Evolutionary conservation across 352 stramenopile genomes (phyloP).

Genomic region (Globisporangium megalacanthum): DNA sequence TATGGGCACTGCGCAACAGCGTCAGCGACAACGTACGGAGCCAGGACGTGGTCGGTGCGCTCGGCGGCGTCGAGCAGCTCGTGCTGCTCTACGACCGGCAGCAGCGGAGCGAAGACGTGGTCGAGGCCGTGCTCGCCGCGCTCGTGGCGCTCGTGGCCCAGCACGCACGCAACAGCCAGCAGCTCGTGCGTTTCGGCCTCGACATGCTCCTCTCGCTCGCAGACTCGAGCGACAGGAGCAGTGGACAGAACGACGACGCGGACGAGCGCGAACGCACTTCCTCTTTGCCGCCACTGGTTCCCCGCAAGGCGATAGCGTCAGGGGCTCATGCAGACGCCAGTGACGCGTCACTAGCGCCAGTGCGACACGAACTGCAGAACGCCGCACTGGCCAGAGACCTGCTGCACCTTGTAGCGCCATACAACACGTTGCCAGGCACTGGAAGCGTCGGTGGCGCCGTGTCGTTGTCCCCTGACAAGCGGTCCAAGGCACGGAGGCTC

Average conservation of each 20-base stretch:
- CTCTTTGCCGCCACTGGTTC: slow-evolving; percentile 4
- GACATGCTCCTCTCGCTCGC: slow-evolving; percentile 56
- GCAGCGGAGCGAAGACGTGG: slow-evolving; percentile 41
- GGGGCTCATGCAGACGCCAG: no score
- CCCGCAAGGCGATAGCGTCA: slow-evolving; percentile 4
- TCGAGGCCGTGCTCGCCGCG: slow-evolving; percentile 50
- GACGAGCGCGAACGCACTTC: slow-evolving; percentile 18
- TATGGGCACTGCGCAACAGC: slow-evolving; percentile 65
- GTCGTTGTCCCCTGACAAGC: slow-evolving; percentile 14
- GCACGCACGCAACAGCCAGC: slow-evolving; percentile 52
- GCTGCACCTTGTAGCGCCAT: slow-evolving; percentile 50
- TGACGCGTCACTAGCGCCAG: neutral
- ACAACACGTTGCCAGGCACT: slow-evolving; percentile 21
- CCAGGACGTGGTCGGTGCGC: slow-evolving; percentile 51
- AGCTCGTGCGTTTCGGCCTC: slow-evolving; percentile 54
- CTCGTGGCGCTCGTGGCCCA: slow-evolving; percentile 49
- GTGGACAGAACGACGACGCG: slow-evolving; percentile 10
- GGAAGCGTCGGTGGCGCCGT: neutral
- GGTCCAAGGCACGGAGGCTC: slow-evolving; percentile 11
- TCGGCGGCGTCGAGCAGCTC: slow-evolving; percentile 44
- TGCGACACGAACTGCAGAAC: slow-evolving; percentile 25
- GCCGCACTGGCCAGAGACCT: slow-evolving; percentile 44
- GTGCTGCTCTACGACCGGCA: slow-evolving; percentile 38
- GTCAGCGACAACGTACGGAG: slow-evolving; percentile 52
- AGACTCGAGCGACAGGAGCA: neutral